Conservation (phyloP, 768 basidiomycete species). For the Coprinopsis sp. region DNA sequence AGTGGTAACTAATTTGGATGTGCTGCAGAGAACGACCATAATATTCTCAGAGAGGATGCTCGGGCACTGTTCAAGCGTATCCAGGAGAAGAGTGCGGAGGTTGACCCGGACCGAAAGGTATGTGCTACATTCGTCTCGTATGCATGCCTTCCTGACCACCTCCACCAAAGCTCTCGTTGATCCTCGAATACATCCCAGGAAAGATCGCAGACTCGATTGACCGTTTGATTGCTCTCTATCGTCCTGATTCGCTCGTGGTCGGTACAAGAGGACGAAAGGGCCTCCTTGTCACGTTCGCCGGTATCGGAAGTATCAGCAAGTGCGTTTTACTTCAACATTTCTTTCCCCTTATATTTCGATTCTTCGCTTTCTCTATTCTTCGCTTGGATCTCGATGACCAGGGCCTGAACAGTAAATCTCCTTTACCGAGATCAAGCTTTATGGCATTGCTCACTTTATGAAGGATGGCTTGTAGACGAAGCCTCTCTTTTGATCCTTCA, state of each 20-base stretch:
- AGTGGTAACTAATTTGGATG: background rate
- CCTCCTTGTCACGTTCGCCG: constrained; percentile 26
- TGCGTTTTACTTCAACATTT: too few species aligned
- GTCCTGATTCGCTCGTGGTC: constrained; percentile 89
- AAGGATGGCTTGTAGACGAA: too few species aligned
- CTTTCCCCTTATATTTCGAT: too few species aligned
- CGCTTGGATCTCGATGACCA: too few species aligned
- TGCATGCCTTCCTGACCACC: background rate
- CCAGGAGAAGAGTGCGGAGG: constrained; percentile 76
- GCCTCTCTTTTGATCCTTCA: too few species aligned
- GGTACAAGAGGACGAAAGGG: constrained; percentile 73
- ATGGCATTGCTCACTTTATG: too few species aligned
- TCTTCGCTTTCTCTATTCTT: too few species aligned
- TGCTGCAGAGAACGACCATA: constrained; percentile 64
- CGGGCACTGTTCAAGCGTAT: constrained; percentile 73
- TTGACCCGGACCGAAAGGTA: constrained; percentile 74
- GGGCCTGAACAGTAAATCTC: too few species aligned
- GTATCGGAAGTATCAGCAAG: constrained; percentile 52
- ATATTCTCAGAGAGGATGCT: constrained; percentile 79
- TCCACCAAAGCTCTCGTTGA: constrained; percentile 66
- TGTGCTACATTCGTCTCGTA: background rate
- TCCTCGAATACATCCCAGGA: constrained; percentile 93
- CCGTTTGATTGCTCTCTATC: constrained; percentile 86
- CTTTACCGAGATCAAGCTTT: too few species aligned
- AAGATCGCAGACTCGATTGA: constrained; percentile 86